Conservation (phyloP, 768 basidiomycete genomes). For the Kwoniella bestiolae region DNA sequence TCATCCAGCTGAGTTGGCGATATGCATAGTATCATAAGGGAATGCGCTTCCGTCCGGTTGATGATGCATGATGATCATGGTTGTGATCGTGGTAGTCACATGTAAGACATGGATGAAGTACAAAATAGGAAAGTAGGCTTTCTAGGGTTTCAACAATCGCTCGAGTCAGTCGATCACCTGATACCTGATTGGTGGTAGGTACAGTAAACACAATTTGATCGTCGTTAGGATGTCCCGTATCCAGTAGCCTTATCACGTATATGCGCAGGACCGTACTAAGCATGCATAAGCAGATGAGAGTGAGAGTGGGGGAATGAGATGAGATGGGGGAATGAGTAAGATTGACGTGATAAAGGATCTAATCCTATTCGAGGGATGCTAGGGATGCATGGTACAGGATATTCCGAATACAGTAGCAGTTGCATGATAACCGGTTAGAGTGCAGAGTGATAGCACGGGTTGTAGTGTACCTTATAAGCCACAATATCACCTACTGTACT, state of each 20-base stretch:
- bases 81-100: neutral
- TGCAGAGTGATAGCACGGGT: neutral
- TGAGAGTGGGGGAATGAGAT: neutral
- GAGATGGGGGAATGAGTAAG: neutral
- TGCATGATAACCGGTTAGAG: neutral
- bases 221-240: neutral
- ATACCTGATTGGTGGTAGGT: neutral
- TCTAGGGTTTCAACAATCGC: neutral
- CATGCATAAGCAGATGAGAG: neutral
- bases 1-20: conserved; percentile 14
- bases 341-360: neutral
- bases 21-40: neutral
- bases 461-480: no score
- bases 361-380: neutral
- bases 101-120: neutral
- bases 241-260: neutral
- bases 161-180: neutral
- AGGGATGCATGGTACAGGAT: neutral
- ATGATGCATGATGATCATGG: neutral
- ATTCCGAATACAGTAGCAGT: neutral
- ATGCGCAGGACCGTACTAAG: neutral
- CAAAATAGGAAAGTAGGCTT: neutral
- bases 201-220: neutral
- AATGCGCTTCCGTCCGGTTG: neutral
- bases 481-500: no score